These are phyloP conservation scores for Tetracentron sinense DNA, from an alignment of 164 flowering plant species.

Conservation along the genomic window DNA sequence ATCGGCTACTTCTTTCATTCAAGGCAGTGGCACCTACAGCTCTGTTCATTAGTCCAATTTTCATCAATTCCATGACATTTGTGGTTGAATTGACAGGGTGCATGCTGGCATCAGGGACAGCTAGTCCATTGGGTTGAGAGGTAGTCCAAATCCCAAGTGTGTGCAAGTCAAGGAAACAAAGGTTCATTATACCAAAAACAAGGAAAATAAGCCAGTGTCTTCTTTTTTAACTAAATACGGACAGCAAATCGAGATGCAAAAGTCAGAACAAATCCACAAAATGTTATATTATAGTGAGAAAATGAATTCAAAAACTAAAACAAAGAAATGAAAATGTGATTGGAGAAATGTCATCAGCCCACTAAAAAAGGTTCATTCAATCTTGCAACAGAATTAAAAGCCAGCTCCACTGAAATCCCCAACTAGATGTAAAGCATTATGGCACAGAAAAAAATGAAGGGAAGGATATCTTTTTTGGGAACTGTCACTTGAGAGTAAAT, in stretches of 20 bases:
- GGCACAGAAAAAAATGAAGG: not conserved
- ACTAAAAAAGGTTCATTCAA: not conserved
- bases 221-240: not conserved
- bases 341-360: not conserved
- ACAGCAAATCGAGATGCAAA: not conserved
- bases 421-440: not conserved
- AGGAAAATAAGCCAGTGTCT: not conserved
- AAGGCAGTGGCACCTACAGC: no score
- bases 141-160: conserved; percentile 78
- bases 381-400: not conserved
- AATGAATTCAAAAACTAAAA: no score
- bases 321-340: no score
- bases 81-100: no score
- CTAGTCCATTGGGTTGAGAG: conserved; percentile 71
- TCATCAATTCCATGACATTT: conserved; percentile 75
- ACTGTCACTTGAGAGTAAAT: conserved; percentile 66
- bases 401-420: not conserved
- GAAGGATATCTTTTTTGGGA: conserved; percentile 80
- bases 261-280: not conserved
- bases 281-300: not conserved
- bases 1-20: no score
- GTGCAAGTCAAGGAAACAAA: conserved; percentile 64
- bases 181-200: not conserved
- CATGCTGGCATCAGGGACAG: conserved; percentile 99
- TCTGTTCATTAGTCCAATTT: no score